A percentile compares a stretch with the other conserved stretches of the same genome.
These are phyloP conservation scores for Mucor piriformis DNA, from an alignment of 371 early-diverging fungal species.

Conservation along the genomic window DNA sequence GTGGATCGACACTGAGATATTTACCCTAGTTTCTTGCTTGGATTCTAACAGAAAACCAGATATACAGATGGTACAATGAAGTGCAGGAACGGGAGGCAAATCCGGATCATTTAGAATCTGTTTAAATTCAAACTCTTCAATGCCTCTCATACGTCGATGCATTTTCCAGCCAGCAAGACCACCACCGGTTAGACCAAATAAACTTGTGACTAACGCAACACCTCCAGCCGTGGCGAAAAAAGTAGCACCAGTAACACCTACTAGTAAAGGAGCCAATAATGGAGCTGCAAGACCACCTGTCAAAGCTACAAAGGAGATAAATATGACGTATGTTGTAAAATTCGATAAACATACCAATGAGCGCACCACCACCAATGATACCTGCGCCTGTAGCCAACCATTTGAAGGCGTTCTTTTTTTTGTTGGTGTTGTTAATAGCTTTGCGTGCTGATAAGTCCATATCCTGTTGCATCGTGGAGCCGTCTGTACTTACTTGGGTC, in stretches of 20 bases:
- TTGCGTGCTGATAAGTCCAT: constrained; percentile 47
- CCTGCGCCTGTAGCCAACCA: constrained; percentile 68
- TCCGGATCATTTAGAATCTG: constrained; percentile 58
- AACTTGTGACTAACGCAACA: constrained; percentile 61
- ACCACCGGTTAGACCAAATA: constrained; percentile 68
- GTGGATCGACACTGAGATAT: not conserved
- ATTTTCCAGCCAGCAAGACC: constrained; percentile 67
- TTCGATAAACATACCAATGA: constrained; percentile 47
- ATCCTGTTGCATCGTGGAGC: not conserved
- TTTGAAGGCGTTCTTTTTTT: constrained; percentile 51
- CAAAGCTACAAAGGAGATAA: constrained; percentile 33
- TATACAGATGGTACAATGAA: constrained; percentile 65
- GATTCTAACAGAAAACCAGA: constrained; percentile 64
- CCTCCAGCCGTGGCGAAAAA: constrained; percentile 67
- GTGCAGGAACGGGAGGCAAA: constrained; percentile 60
- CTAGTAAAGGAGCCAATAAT: constrained; percentile 59
- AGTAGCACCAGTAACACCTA: constrained; percentile 60
- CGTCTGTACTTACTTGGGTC: constrained; percentile 14
- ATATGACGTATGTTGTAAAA: not conserved
- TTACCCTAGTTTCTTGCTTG: constrained; percentile 40
- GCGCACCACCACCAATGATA: constrained; percentile 63
- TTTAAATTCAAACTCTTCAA: constrained; percentile 63
- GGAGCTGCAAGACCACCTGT: constrained; percentile 75
- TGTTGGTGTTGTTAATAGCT: constrained; percentile 53
- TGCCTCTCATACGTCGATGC: constrained; percentile 52